Evolutionary conservation across 768 basidiomycete species (phyloP), one percentile per base, ranked within the genome.

Genomic region (Mycena amicta): DNA sequence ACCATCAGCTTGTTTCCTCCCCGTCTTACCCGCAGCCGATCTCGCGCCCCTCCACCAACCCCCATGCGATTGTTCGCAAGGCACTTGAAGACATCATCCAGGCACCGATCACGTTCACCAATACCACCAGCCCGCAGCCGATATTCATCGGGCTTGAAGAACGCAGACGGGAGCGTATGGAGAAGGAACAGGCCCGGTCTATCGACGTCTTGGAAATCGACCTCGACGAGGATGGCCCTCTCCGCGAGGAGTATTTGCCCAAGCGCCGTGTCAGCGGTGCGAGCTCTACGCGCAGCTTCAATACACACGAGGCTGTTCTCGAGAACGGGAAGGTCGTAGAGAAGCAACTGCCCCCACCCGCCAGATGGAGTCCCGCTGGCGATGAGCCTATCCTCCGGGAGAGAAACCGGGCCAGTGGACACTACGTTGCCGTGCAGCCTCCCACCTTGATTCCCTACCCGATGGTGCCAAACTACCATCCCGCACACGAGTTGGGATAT

Each of bases 321-420:
- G 56, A 62, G 25, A 33, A 27, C 26, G 62, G 66, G 67, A 37
- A 66, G 55, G 59, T 57, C 50, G 41, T 69, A 16, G 67, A 73
- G 30, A 78, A 78, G 39, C 33, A 66, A 13, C 69, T 91, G 18
- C 89, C 89, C 45, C 88, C 90, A 23, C 90, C 90, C 23, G 85
- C 90, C 2, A 86, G 86, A 70, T 92, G 90, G 90, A 90, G 89
- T 66, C 90, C 90, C 49, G 81, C 85, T 13, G 87, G 80, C n/a
- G 89, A 90, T 64, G 90, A 91, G 64, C 90, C 88, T 18, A 83
- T 92, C 56, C 71, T 82, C 28, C 81, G 85, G 30, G 78, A 83
- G 52, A 73, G 76, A 53, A 81, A 77, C 63, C 77, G 85, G 52
- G 69, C 70, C 40, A 81, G 74, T 55, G 83, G 82, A 2, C 81